Evolutionary conservation across 192 early-diverging fungal species (phyloP), one percentile per base, ranked within the genome.

Genomic region (Podochytrium sp.): DNA sequence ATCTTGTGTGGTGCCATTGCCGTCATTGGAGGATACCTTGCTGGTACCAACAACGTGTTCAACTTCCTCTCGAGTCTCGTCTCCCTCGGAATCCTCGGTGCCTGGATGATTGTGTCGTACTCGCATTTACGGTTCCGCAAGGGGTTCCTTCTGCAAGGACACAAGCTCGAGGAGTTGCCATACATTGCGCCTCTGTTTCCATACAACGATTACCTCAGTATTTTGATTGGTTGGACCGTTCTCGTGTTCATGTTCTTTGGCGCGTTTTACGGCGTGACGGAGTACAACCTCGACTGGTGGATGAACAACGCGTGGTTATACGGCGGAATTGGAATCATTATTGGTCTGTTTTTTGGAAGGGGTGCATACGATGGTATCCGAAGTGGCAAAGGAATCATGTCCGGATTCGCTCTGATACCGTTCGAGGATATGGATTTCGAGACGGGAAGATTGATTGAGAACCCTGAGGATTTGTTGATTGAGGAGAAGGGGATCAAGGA

Each of bases 1-100:
- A 71, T 84, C 1, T n/a, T 78, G n/a, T 81, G 91, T 70, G 89
- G 89, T 23, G 76, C 80, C 47, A 50, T 90, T 6, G 84, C 84
- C 33, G 83, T 92, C 66, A 58, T 90, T 20, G 80, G 83, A 1
- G 55, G 55, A 57, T 57, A 57, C 55, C 23, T 30, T 2, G 55
- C 30, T 18, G 85, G 81, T 16, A 67, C 79, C 34, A 81, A 78
- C 42, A 78, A 37, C n/a, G 71, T 76, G 43, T 86, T 87, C 69
- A 64, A 52, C 61, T 83, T 74, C 41, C 61, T 85, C 33, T 63
- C 79, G 18, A 64, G 29, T 65, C 29, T 80, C 16, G 25, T 57
- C 43, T 33, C 29, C 3, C 14, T 71, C 14, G 68, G 50, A 25
- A 71, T 71, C 53, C n/a, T 71, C 29, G 16, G 14, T 27, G 52